A percentile compares a stretch with the other conserved stretches of the same genome.
Evolutionary conservation across 768 basidiomycete species (phyloP).

Genomic region (Tricholoma matsutake): DNA sequence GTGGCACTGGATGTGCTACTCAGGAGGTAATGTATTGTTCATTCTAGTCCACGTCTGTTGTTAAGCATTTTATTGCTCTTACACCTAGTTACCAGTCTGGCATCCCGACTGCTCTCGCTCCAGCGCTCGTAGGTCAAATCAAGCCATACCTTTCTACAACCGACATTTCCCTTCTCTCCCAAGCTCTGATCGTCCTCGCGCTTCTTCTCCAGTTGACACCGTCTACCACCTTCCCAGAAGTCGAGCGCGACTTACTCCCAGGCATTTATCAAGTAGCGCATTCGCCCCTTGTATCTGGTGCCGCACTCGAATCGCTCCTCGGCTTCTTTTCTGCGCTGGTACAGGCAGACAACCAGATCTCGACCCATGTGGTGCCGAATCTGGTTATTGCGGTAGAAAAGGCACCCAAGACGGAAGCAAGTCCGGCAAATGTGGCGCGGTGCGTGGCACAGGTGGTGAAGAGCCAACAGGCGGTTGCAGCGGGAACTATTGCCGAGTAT

Average conservation of each 20-base stretch:
- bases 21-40: constrained; percentile 43
- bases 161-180: constrained; percentile 78
- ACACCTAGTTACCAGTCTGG: constrained; percentile 35
- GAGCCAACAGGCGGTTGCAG: constrained; percentile 66
- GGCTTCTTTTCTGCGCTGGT: constrained; percentile 83
- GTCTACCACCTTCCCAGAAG: constrained; percentile 64
- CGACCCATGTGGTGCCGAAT: constrained; percentile 77
- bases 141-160: constrained; percentile 69
- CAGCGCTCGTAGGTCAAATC: constrained; percentile 67
- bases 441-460: constrained; percentile 83
- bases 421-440: constrained; percentile 72
- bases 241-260: constrained; percentile 65
- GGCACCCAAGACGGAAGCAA: constrained; percentile 54
- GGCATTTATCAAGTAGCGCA: constrained; percentile 70
- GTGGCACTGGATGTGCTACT: constrained; percentile 70
- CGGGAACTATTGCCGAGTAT: constrained; percentile 83
- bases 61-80: not conserved
- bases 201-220: constrained; percentile 70
- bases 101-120: constrained; percentile 55
- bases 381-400: constrained; percentile 67
- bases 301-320: constrained; percentile 77
- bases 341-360: constrained; percentile 77
- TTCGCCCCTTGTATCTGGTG: constrained; percentile 75
- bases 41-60: not conserved
- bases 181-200: constrained; percentile 63